Conservation (phyloP, 257 asterid species). For the Misopates orontium region DNA sequence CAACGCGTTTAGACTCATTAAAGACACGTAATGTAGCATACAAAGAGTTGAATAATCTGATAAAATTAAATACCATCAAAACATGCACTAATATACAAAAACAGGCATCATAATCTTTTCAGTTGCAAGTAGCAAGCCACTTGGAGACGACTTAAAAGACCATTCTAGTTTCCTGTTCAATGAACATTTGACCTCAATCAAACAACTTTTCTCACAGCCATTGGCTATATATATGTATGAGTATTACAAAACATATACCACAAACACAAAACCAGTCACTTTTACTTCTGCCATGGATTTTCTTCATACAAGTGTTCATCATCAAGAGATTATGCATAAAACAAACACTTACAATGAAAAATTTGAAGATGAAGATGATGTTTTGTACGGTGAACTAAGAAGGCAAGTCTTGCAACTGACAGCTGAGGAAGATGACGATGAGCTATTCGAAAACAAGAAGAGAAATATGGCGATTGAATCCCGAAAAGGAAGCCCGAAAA, state of each 20-base stretch:
- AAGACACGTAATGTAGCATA: no score
- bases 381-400: constrained; percentile 54
- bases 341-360: constrained; percentile 21
- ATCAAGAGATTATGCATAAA: constrained; percentile 22
- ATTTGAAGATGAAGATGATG: constrained; percentile 54
- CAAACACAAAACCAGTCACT: constrained; percentile 3
- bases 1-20: no score
- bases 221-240: constrained; percentile 20
- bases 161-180: constrained; percentile 21
- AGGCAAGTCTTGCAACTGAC: constrained; percentile 53
- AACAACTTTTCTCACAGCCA: constrained; percentile 17
- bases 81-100: constrained; percentile 34
- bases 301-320: constrained; percentile 13
- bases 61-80: no score
- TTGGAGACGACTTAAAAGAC: constrained; percentile 34
- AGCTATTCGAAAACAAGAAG: constrained; percentile 17
- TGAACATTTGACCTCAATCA: constrained; percentile 46
- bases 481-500: constrained; percentile 18
- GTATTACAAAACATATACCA: not conserved
- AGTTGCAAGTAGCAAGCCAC: constrained; percentile 37
- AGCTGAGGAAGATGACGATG: constrained; percentile 46
- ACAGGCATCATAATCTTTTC: constrained; percentile 48
- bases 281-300: constrained; percentile 38
- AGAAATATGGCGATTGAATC: not conserved
- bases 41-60: no score